Conservation (phyloP, 73 alveolate genomes). For the Paramecium octaurelia region DNA sequence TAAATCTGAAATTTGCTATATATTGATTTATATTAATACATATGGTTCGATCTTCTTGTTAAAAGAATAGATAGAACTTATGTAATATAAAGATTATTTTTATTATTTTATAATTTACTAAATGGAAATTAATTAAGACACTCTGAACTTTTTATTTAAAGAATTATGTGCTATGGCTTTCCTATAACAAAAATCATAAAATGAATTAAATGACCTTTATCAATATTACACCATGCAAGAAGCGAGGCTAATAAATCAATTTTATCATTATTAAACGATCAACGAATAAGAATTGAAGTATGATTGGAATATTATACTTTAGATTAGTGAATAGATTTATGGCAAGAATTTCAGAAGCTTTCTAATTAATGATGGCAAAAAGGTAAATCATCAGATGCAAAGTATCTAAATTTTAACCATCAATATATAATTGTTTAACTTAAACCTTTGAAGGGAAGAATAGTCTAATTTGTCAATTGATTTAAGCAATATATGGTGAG, state of each 20-base stretch:
- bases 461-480: background rate
- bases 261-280: background rate
- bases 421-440: background rate
- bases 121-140: slow-evolving; percentile 23
- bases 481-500: background rate
- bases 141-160: background rate
- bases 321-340: slow-evolving; percentile 20
- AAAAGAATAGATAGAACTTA: background rate
- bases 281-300: background rate
- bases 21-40: too few species aligned
- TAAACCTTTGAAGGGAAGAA: background rate
- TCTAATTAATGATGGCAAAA: background rate
- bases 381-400: background rate
- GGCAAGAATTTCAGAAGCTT: background rate
- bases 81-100: background rate
- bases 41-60: too few species aligned
- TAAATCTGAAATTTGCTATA: too few species aligned
- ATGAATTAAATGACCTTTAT: background rate
- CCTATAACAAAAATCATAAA: background rate
- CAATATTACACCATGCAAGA: background rate
- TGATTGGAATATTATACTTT: background rate
- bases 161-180: background rate
- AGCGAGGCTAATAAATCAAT: background rate
- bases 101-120: background rate
- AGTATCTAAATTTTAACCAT: background rate